Evolutionary conservation across 768 basidiomycete genomes (phyloP), one percentile per base, ranked within the genome.

Genomic region (Gloeopeniophorella convolvens): DNA sequence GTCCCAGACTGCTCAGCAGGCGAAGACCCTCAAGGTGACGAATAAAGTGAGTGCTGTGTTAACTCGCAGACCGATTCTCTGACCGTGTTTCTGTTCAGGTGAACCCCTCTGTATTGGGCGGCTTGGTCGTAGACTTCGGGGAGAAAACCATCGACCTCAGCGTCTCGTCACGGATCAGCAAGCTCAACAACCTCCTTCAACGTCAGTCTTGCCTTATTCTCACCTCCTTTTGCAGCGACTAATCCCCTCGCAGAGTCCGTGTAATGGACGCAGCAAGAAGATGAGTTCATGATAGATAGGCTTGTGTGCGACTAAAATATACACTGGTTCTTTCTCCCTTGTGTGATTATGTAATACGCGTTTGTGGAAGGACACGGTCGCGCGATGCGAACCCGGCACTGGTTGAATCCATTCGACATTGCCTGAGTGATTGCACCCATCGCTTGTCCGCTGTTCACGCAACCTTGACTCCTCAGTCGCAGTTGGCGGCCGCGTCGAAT

Each of bases 81-180:
- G n/a, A n/a, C n/a, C n/a, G n/a, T n/a, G n/a, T 2, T 35, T 21
- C 53, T 43, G 44, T 27, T 26, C 53, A 95, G 92, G 87, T 97
- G 63, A 93, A 97, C 74, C 83, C 92, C 36, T 72, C 80, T n/a
- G 73, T 97, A 50, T 70, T 98, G 55, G 96, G 95, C 50, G 96
- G 96, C 43, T 68, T 98, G 51, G 77, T 97, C 54, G 85, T 99
- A 42, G 96, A 99, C 72, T 92, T 99, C 64, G 95, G 93, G 56
- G 96, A 97, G 75, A 95, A 95, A 76, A 92, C 91, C 45, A 87
- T 99, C 61, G 96, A 99, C 71, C 78, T 98, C 51, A 94, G 90
- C 60, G 93, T 95, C 48, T 84, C 83, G 42, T 91, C 90, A 28
- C 89, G 90, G 47, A 91, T 98, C 62, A 95, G 84, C 66, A 95